A percentile compares a stretch with the other conserved stretches of the same genome.
These are phyloP conservation scores for Fraxinus pennsylvanica DNA, from an alignment of 257 asterid genomes.

Conservation along the genomic window DNA sequence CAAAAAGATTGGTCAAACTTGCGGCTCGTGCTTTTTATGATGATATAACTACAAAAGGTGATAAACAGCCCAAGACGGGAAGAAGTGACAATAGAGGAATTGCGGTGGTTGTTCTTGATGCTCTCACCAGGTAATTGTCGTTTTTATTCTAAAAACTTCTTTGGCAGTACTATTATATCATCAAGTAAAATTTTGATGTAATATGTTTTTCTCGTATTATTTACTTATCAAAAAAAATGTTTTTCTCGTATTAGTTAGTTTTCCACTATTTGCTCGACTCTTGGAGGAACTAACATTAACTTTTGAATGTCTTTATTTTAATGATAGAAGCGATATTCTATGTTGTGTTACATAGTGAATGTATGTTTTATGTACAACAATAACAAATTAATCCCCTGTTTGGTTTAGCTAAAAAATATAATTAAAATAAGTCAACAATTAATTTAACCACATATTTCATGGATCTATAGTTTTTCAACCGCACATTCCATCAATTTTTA, in stretches of 20 bases:
- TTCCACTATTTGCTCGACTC: not conserved
- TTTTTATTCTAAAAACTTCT: not conserved
- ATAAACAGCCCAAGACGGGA: constrained; percentile 77
- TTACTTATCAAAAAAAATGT: not conserved
- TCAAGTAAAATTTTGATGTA: not conserved
- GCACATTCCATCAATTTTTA: too few relatives aligned
- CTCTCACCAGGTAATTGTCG: constrained; percentile 73
- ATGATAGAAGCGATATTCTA: not conserved
- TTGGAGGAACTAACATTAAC: not conserved
- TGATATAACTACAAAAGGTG: constrained; percentile 81
- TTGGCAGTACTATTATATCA: not conserved
- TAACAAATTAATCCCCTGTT: not conserved
- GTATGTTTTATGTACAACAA: not conserved
- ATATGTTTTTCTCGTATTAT: not conserved
- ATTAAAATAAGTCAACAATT: too few relatives aligned
- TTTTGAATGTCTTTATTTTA: not conserved
- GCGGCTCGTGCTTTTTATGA: constrained; percentile 93
- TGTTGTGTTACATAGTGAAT: not conserved
- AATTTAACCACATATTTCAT: too few relatives aligned
- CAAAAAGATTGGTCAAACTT: constrained; percentile 73
- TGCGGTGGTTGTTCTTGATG: constrained; percentile 92
- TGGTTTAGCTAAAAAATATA: too few relatives aligned
- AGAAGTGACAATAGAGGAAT: constrained; percentile 91
- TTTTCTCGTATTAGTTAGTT: not conserved
- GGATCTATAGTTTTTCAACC: too few relatives aligned